Evolutionary conservation across 352 stramenopile genomes (phyloP).

Genomic region (Globisporangium echinulatum): DNA sequence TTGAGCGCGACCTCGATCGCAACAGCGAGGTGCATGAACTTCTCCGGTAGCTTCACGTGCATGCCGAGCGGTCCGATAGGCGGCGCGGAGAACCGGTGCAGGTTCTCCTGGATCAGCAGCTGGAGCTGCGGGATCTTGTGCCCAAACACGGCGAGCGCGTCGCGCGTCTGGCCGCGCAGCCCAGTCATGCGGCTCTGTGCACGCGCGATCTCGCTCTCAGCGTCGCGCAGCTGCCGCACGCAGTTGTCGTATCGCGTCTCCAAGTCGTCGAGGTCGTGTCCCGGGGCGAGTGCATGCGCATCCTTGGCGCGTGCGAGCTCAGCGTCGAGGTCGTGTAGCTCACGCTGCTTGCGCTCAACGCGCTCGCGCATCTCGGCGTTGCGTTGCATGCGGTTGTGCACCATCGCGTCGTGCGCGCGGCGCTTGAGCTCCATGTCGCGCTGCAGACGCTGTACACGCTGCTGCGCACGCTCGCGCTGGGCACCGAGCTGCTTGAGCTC

Average conservation of each 20-base stretch:
- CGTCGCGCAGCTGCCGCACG: constrained; percentile 45
- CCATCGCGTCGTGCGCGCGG: constrained; percentile 45
- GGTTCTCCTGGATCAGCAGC: constrained; percentile 68
- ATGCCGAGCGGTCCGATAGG: constrained; percentile 74
- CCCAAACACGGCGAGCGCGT: constrained; percentile 62
- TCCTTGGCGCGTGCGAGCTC: constrained; percentile 37
- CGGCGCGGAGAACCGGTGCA: constrained; percentile 46
- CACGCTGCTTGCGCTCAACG: constrained; percentile 40
- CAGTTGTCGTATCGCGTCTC: constrained; percentile 58
- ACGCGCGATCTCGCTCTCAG: constrained; percentile 40
- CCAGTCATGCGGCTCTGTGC: constrained; percentile 37
- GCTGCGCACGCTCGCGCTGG: constrained; percentile 41
- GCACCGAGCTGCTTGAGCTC: constrained; percentile 56
- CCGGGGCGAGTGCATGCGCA: constrained; percentile 14
- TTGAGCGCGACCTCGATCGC: constrained; percentile 74
- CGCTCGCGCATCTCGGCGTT: constrained; percentile 52
- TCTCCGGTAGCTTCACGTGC: constrained; percentile 62
- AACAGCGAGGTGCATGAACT: constrained; percentile 58
- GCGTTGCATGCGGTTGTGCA: constrained; percentile 47
- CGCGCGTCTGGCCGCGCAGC: constrained; percentile 43
- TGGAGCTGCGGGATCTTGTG: constrained; percentile 64
- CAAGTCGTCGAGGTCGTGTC: constrained; percentile 39
- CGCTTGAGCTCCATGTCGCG: constrained; percentile 48
- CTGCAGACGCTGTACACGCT: constrained; percentile 43
- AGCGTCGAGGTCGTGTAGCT: constrained; percentile 29